These are phyloP conservation scores for Solanum chiquidenum DNA, from an alignment of 257 asterid species.

Conservation along the genomic window DNA sequence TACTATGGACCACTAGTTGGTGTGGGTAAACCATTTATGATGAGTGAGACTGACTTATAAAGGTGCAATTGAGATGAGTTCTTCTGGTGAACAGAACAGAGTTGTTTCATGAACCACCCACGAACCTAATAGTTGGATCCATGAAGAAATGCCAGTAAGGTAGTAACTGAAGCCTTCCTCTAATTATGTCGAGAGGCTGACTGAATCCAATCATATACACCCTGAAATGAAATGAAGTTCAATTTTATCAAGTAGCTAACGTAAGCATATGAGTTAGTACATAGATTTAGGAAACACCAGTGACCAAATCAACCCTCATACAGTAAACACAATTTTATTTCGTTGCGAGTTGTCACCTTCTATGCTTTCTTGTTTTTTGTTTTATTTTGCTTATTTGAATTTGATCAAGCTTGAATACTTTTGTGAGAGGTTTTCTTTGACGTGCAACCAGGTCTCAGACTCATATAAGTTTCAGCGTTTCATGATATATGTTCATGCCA, in stretches of 20 bases:
- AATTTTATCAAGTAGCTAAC: background rate
- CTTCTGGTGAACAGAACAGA: background rate
- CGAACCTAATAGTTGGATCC: background rate
- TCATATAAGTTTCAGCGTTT: conserved; percentile 57
- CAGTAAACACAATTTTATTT: background rate
- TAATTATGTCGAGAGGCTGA: background rate
- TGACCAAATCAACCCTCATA: background rate
- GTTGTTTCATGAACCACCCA: background rate
- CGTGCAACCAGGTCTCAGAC: conserved; percentile 47
- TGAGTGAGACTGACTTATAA: background rate
- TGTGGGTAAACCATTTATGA: background rate
- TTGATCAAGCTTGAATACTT: background rate
- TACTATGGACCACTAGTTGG: background rate
- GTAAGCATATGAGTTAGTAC: background rate
- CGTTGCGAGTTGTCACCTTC: background rate
- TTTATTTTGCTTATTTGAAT: background rate
- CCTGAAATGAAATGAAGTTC: background rate
- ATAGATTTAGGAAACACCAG: background rate
- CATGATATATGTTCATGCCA: conserved; percentile 93
- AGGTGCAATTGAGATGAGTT: background rate
- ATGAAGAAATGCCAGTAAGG: background rate
- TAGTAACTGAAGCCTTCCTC: background rate
- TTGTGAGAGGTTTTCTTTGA: background rate
- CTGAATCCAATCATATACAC: background rate
- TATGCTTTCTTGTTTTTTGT: background rate